A percentile compares a stretch with the other conserved stretches of the same genome.
Conservation (phyloP, 108 stramenopile species). For the Cyclotella sp. region DNA sequence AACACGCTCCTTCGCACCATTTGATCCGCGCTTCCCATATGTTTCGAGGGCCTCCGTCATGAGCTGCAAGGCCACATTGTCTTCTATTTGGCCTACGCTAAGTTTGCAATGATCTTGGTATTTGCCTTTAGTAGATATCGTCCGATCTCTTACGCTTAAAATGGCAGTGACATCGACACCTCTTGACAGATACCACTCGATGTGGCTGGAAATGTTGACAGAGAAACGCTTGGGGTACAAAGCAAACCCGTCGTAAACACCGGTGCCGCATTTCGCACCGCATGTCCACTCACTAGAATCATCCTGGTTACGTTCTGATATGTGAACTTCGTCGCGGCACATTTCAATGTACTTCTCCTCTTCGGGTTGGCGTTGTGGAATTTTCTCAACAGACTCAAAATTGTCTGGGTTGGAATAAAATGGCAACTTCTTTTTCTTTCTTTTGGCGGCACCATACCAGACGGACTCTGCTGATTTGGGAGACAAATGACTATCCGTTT, state of each 20-base stretch:
- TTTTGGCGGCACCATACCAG: slow-evolving; percentile 4
- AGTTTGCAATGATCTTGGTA: slow-evolving; percentile 19
- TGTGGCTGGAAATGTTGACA: slow-evolving; percentile 50
- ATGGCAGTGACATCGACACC: slow-evolving; percentile 39
- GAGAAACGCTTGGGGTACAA: slow-evolving; percentile 53
- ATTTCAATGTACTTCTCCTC: background rate
- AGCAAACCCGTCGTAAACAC: slow-evolving; percentile 18
- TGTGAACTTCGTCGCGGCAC: slow-evolving; percentile 31
- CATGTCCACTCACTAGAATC: slow-evolving; percentile 16
- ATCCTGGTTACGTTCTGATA: slow-evolving; percentile 16
- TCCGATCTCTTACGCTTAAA: slow-evolving; percentile 30
- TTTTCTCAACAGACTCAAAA: slow-evolving; percentile 1
- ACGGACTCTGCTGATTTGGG: slow-evolving; percentile 6
- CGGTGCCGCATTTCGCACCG: slow-evolving; percentile 42
- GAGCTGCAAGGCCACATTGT: slow-evolving; percentile 25
- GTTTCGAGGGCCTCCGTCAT: slow-evolving; percentile 32
- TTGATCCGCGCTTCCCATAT: slow-evolving; percentile 28
- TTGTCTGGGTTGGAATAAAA: slow-evolving; percentile 10
- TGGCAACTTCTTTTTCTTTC: background rate
- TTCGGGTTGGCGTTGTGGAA: background rate
- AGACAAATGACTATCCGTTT: slow-evolving; percentile 10
- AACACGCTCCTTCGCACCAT: slow-evolving; percentile 24
- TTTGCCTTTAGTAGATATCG: slow-evolving; percentile 31
- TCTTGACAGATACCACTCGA: slow-evolving; percentile 33
- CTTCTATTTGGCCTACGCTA: slow-evolving; percentile 14